Evolutionary conservation across 345 rosid species (phyloP).

Genomic region (Melastoma malabathricum): DNA sequence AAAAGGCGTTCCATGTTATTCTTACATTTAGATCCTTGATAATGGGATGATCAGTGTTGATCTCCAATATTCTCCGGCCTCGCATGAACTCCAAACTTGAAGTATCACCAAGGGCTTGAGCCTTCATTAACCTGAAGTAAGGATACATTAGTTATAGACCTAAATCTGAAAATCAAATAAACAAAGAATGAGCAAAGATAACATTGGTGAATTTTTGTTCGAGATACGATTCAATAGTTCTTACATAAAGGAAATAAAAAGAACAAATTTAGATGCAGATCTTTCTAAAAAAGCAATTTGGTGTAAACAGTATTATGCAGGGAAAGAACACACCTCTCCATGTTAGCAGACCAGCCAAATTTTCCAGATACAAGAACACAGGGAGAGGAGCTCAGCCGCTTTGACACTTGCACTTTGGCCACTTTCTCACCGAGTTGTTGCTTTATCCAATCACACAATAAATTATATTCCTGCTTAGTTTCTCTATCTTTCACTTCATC

Average conservation of each 20-base stretch:
- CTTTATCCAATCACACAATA: constrained; percentile 92
- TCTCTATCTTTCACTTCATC: constrained; percentile 91
- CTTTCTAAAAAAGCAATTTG: neutral
- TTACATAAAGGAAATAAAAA: neutral
- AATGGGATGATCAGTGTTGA: constrained; percentile 90
- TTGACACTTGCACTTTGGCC: constrained; percentile 91
- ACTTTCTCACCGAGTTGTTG: constrained; percentile 95
- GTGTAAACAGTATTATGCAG: neutral
- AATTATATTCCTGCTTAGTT: constrained; percentile 59
- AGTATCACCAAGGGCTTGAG: constrained; percentile 95
- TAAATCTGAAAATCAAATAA: neutral
- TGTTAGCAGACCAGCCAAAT: constrained; percentile 98
- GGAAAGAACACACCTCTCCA: constrained; percentile 66
- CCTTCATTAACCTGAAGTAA: constrained; percentile 76
- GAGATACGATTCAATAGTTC: too few species aligned
- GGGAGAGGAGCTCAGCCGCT: constrained; percentile 85
- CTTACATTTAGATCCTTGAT: constrained; percentile 79
- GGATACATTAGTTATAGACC: too few species aligned
- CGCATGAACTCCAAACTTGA: constrained; percentile 97
- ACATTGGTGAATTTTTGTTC: neutral
- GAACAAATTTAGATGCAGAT: neutral
- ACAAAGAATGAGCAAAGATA: neutral
- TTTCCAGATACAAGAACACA: constrained; percentile 97
- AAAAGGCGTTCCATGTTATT: neutral
- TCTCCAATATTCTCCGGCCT: constrained; percentile 89